Conservation (phyloP, 2,329 filamentous ascomycete genomes). For the Xylariaceae sp. region DNA sequence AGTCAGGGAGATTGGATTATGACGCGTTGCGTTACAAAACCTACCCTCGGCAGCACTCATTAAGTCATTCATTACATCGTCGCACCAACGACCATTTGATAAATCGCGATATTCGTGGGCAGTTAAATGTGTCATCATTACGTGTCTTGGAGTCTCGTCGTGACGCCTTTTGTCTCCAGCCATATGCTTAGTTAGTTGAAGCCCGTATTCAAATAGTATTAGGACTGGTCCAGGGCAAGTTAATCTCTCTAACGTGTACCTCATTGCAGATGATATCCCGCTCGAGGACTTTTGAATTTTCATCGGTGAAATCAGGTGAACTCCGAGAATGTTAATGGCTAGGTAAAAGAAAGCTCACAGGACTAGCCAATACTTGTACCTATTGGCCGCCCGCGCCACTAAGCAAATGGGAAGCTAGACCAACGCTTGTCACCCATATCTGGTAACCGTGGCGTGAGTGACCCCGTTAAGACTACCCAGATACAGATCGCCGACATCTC, state of each 20-base stretch:
- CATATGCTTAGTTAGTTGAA: neutral
- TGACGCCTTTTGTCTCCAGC: neutral
- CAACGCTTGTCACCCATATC: no score
- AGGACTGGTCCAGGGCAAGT: neutral
- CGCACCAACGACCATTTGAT: slow-evolving; percentile 14
- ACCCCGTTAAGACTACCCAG: neutral
- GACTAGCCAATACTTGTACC: no score
- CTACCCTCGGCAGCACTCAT: slow-evolving; percentile 23
- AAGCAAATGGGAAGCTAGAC: no score
- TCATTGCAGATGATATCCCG: no score
- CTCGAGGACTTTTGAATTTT: no score
- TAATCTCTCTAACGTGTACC: no score
- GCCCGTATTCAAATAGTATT: neutral
- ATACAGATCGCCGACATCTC: neutral
- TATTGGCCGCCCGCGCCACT: no score
- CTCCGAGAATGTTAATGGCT: no score
- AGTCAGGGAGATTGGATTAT: slow-evolving; percentile 7
- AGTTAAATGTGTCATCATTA: slow-evolving; percentile 11
- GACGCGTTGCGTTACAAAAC: slow-evolving; percentile 10
- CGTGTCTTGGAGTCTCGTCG: slow-evolving; percentile 4
- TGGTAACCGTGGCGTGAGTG: no score
- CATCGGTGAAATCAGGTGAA: no score
- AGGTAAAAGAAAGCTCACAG: no score
- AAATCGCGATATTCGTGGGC: neutral
- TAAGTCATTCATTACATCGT: slow-evolving; percentile 22